Evolutionary conservation across 2,329 filamentous ascomycete species (phyloP).

Genomic region (Penicillium sp.): DNA sequence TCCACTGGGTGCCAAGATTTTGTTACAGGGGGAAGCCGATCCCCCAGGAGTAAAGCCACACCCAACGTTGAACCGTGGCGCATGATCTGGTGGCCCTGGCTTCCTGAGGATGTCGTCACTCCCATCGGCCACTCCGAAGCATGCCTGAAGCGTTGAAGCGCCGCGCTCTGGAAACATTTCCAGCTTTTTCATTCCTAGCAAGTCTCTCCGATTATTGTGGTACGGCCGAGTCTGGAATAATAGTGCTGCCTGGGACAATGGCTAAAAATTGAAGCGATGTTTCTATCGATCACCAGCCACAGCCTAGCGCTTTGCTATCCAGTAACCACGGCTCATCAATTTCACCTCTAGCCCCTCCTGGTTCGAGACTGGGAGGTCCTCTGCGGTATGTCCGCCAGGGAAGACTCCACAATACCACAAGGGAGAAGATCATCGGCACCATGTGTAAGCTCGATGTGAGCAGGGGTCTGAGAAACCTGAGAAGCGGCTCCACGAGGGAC

Average conservation of each 20-base stretch:
- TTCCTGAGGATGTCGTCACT: slow-evolving; percentile 12
- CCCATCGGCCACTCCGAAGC: slow-evolving; percentile 25
- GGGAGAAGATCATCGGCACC: slow-evolving; percentile 7
- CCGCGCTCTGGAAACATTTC: neutral
- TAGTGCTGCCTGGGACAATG: slow-evolving; percentile 18
- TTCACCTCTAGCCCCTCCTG: slow-evolving; percentile 8
- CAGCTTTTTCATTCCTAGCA: neutral
- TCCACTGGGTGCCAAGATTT: slow-evolving; percentile 13
- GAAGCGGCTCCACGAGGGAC: slow-evolving; percentile 21
- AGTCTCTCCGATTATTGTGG: neutral
- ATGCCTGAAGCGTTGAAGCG: neutral
- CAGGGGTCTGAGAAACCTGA: slow-evolving; percentile 10
- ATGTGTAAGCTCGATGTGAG: slow-evolving; percentile 15
- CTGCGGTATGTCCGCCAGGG: slow-evolving; percentile 2
- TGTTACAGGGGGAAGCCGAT: slow-evolving; percentile 14
- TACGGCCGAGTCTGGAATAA: neutral
- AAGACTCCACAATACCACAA: slow-evolving; percentile 2
- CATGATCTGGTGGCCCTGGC: slow-evolving; percentile 6
- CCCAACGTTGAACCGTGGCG: slow-evolving; percentile 28
- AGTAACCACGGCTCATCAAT: slow-evolving; percentile 14
- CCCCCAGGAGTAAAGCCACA: slow-evolving; percentile 27
- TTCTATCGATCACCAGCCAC: slow-evolving; percentile 19
- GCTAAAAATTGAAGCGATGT: slow-evolving; percentile 1
- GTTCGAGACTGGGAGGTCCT: slow-evolving; percentile 3
- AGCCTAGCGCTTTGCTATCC: neutral